These are phyloP conservation scores for Porpolomopsis calyptriformis DNA, from an alignment of 768 basidiomycete species.

Conservation along the genomic window DNA sequence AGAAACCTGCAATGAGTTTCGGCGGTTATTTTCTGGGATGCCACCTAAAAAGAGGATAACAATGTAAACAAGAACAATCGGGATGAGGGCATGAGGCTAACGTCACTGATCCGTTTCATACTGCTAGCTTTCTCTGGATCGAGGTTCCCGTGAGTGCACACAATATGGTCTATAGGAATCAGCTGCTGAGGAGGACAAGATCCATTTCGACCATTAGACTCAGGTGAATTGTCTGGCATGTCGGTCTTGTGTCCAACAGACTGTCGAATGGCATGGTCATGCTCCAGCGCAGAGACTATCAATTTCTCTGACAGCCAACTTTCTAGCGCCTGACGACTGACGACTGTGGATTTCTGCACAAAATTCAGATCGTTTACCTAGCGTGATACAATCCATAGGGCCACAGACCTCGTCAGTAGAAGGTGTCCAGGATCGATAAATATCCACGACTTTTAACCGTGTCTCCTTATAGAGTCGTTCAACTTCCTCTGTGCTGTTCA, in stretches of 20 bases:
- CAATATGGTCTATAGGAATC: conserved; percentile 35
- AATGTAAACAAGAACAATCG: not conserved
- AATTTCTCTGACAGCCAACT: conserved; percentile 44
- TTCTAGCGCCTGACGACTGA: conserved; percentile 50
- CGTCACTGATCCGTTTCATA: conserved; percentile 62
- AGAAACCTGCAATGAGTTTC: conserved; percentile 38
- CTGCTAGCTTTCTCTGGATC: conserved; percentile 47
- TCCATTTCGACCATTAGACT: not conserved
- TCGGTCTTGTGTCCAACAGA: not conserved
- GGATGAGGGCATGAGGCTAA: conserved; percentile 14
- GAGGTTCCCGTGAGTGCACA: conserved; percentile 52
- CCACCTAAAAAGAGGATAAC: conserved; percentile 23
- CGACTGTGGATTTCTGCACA: conserved; percentile 44
- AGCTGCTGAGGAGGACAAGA: conserved; percentile 6
- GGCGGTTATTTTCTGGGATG: conserved; percentile 31
- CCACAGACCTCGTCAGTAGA: conserved; percentile 37
- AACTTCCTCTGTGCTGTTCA: conserved; percentile 32
- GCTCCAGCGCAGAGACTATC: conserved; percentile 17
- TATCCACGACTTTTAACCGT: conserved; percentile 42
- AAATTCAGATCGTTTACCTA: not conserved
- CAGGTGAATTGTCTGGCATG: not conserved
- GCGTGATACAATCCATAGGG: not conserved
- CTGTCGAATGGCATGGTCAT: not conserved
- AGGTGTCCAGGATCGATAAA: conserved; percentile 54
- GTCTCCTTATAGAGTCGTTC: conserved; percentile 37